Percentiles rank a stretch among this genome's conserved stretches.
Evolutionary conservation across 805 yeast species (phyloP).

Genomic region (Nakazawaea wickerhamii): DNA sequence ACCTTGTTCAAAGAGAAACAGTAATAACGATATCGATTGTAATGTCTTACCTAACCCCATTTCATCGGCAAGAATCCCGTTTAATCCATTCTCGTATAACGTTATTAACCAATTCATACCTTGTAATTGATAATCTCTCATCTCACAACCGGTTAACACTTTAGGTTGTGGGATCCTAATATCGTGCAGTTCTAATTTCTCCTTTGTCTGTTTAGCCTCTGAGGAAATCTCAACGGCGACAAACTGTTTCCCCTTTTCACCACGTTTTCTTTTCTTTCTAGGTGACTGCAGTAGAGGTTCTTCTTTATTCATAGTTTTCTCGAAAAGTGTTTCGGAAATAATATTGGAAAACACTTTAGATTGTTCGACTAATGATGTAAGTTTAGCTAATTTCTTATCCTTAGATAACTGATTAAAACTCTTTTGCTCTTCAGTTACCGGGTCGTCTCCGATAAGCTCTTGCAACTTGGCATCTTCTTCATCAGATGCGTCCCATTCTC

Average conservation of each 20-base stretch:
- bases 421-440: constrained; percentile 28
- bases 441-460: constrained; percentile 18
- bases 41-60: constrained; percentile 97
- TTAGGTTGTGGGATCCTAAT: constrained; percentile 41
- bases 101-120: constrained; percentile 91
- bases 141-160: constrained; percentile 46
- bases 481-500: no score
- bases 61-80: constrained; percentile 95
- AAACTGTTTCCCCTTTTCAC: constrained; percentile 14
- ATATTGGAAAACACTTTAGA: constrained; percentile 85
- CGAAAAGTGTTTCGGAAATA: constrained; percentile 71
- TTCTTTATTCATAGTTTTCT: constrained; percentile 18
- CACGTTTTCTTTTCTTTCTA: constrained; percentile 20
- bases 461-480: constrained; percentile 22
- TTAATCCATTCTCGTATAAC: constrained; percentile 85
- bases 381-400: constrained; percentile 57
- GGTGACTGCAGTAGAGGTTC: constrained; percentile 19
- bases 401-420: constrained; percentile 39
- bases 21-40: constrained; percentile 76
- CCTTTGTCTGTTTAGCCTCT: constrained; percentile 19
- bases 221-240: constrained; percentile 7
- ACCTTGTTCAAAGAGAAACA: constrained; percentile 73
- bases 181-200: constrained; percentile 11
- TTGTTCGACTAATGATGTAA: constrained; percentile 74
- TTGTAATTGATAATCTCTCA: constrained; percentile 82